Evolutionary conservation across 2,329 filamentous ascomycete genomes (phyloP).

Genomic region (Podosphaera xanthii): DNA sequence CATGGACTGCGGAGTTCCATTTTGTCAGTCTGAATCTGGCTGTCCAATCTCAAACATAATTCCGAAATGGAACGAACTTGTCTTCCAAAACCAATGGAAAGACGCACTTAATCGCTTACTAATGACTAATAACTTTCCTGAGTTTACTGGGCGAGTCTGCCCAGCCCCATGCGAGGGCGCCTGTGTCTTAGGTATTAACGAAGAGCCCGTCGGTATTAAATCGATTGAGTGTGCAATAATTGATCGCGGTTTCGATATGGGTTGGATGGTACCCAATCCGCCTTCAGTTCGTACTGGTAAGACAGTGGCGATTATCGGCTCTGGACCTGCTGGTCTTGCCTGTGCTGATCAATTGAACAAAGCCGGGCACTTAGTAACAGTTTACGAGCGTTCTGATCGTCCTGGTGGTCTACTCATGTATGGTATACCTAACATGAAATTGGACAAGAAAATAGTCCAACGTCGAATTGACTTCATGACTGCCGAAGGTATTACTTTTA

Average conservation of each 20-base stretch:
- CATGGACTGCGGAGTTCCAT: constrained; percentile 97
- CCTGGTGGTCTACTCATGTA: constrained; percentile 90
- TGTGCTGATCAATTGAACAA: constrained; percentile 86
- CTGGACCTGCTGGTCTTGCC: constrained; percentile 76
- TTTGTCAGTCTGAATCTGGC: constrained; percentile 89
- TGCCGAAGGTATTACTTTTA: constrained; percentile 64
- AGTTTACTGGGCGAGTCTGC: constrained; percentile 92
- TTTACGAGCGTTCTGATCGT: constrained; percentile 84
- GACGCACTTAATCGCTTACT: constrained; percentile 78
- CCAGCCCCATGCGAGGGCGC: constrained; percentile 91
- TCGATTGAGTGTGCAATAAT: constrained; percentile 97
- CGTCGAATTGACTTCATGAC: constrained; percentile 90
- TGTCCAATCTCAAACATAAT: constrained; percentile 97
- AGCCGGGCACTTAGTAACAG: constrained; percentile 66
- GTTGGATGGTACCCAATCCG: constrained; percentile 78
- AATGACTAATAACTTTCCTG: constrained; percentile 97
- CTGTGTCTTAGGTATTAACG: constrained; percentile 88
- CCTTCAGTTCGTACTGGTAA: constrained; percentile 69
- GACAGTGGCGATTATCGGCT: constrained; percentile 72
- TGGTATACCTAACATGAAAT: constrained; percentile 98
- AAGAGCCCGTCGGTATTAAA: constrained; percentile 94
- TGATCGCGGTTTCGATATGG: constrained; percentile 90
- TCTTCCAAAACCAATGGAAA: constrained; percentile 58
- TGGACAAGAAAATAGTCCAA: constrained; percentile 93
- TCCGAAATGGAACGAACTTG: constrained; percentile 82